Percentiles rank a stretch among this genome's conserved stretches.
These are phyloP conservation scores for Colletotrichum lini DNA, from an alignment of 2,329 filamentous ascomycete genomes.

Conservation along the genomic window DNA sequence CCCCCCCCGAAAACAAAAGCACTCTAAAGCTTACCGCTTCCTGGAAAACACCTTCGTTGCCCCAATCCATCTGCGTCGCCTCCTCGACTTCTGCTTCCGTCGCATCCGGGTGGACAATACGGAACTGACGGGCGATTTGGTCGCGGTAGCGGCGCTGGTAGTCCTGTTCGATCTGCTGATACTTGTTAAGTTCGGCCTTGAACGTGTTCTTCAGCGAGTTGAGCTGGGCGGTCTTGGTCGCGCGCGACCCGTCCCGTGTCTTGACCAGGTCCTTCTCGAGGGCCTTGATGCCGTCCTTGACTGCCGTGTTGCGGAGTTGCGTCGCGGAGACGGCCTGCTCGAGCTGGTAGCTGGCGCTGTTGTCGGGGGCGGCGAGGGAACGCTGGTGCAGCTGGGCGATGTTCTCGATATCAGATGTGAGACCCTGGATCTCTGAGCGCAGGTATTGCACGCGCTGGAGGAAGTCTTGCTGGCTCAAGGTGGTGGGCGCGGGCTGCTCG, in stretches of 20 bases:
- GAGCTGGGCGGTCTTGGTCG: conserved; percentile 79
- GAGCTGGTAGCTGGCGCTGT: conserved; percentile 67
- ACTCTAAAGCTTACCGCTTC: conserved; percentile 74
- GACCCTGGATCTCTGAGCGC: conserved; percentile 76
- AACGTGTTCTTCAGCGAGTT: conserved; percentile 80
- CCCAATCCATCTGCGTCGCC: conserved; percentile 80
- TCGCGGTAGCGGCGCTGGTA: conserved; percentile 82
- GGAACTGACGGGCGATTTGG: conserved; percentile 84
- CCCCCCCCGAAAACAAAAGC: too few relatives aligned
- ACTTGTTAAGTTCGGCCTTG: conserved; percentile 78
- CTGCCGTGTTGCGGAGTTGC: conserved; percentile 79
- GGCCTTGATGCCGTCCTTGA: conserved; percentile 84
- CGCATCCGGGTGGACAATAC: conserved; percentile 87
- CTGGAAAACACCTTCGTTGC: conserved; percentile 85
- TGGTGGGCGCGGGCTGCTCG: conserved; percentile 44
- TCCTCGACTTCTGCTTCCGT: conserved; percentile 79
- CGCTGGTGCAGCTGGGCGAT: conserved; percentile 81
- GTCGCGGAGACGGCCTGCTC: conserved; percentile 79
- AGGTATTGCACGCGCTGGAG: conserved; percentile 76
- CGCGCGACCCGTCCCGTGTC: conserved; percentile 72
- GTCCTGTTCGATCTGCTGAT: conserved; percentile 78
- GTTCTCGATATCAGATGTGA: conserved; percentile 76
- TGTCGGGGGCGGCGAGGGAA: conserved; percentile 76
- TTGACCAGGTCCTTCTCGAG: conserved; percentile 79
- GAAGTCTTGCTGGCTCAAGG: conserved; percentile 76